phyloP scores from a whole-genome alignment of 2,329 filamentous ascomycete species.

The Acephala macrosclerotiorum region DNA sequence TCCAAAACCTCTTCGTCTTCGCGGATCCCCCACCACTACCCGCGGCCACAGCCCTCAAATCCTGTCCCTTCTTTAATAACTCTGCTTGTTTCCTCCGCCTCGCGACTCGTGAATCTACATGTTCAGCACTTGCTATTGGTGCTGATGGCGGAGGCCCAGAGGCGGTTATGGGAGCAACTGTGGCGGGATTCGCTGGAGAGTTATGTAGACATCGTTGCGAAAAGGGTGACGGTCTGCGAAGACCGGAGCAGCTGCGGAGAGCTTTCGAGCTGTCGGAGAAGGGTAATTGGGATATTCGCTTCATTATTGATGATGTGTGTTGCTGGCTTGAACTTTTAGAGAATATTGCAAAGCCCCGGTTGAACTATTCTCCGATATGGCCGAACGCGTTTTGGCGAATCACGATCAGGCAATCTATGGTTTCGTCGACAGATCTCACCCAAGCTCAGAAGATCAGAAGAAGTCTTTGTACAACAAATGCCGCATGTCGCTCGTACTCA shows the following conservation, averaged over 20 bases:
- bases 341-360: not conserved
- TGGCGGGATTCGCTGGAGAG: conserved; percentile 38
- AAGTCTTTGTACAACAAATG: too few species aligned
- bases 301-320: conserved; percentile 36
- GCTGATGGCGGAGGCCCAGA: conserved; percentile 66
- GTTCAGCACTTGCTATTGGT: conserved; percentile 53
- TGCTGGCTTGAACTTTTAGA: conserved; percentile 9
- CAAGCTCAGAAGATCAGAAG: too few species aligned
- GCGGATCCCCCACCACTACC: conserved; percentile 48
- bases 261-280: conserved; percentile 21
- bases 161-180: conserved; percentile 55
- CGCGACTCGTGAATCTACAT: conserved; percentile 52
- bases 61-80: conserved; percentile 59
- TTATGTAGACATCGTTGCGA: conserved; percentile 38
- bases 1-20: conserved; percentile 84
- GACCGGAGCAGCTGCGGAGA: conserved; percentile 18
- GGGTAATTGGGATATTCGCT: conserved; percentile 39
- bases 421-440: too few species aligned
- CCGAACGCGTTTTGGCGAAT: not conserved
- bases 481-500: not conserved
- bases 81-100: conserved; percentile 62
- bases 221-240: conserved; percentile 18
- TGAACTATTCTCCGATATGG: not conserved
- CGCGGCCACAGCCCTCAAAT: conserved; percentile 50
- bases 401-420: not conserved